Conservation (phyloP, 1,139 yeast genomes). For the Protomyces macrosporus region DNA sequence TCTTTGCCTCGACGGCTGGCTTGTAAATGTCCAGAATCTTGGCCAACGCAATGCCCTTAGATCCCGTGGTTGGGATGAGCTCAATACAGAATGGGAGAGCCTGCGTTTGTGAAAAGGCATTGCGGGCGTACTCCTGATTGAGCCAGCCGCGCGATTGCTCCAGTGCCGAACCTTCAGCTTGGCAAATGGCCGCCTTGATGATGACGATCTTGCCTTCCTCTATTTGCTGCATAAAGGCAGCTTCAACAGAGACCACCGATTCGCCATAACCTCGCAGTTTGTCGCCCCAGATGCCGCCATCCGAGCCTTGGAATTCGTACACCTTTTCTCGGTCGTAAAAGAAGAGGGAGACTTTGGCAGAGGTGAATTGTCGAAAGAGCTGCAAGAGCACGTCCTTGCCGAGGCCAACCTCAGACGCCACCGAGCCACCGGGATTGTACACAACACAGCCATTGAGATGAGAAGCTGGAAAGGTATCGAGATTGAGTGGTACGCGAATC, state of each 20-base stretch:
- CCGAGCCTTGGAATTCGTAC: slow-evolving; percentile 23
- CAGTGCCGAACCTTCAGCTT: slow-evolving; percentile 6
- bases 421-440: slow-evolving; percentile 22
- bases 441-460: slow-evolving; percentile 28
- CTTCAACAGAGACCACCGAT: slow-evolving; percentile 7
- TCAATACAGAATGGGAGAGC: slow-evolving; percentile 28
- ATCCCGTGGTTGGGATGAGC: slow-evolving; percentile 25
- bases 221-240: slow-evolving; percentile 12
- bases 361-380: slow-evolving; percentile 11
- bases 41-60: slow-evolving; percentile 26
- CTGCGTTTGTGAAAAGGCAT: slow-evolving; percentile 25
- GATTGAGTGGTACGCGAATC: slow-evolving; percentile 25
- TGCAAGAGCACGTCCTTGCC: slow-evolving; percentile 15
- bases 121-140: slow-evolving; percentile 4
- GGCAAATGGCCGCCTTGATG: slow-evolving; percentile 27
- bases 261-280: slow-evolving; percentile 18
- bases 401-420: slow-evolving; percentile 23
- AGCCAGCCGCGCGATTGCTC: slow-evolving; percentile 7
- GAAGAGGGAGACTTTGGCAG: slow-evolving; percentile 22
- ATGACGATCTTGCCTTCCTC: slow-evolving; percentile 20
- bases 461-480: slow-evolving; percentile 28
- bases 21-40: slow-evolving; percentile 12
- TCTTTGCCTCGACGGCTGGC: slow-evolving; percentile 6
- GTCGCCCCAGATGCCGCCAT: slow-evolving; percentile 22
- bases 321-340: slow-evolving; percentile 26